Conservation (phyloP, 2,329 filamentous ascomycete species). For the Metarhizium brunneum region DNA sequence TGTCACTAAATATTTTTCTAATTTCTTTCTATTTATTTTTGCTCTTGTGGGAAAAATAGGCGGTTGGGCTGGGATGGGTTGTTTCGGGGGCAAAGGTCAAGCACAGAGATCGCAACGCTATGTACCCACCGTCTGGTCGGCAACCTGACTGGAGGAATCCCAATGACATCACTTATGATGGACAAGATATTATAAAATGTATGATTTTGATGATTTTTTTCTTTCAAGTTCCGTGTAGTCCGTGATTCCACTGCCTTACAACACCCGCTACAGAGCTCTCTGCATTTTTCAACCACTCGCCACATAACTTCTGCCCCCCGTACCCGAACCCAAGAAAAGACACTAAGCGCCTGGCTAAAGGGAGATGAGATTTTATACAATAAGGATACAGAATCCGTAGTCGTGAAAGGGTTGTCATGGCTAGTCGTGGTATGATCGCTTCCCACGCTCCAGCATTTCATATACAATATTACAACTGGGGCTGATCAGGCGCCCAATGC, state of each 20-base stretch:
- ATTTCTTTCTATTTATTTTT: too few species aligned
- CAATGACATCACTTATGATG: too few species aligned
- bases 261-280: neutral
- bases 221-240: neutral
- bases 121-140: too few species aligned
- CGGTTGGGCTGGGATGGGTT: too few species aligned
- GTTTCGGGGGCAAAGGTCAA: too few species aligned
- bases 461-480: constrained; percentile 3
- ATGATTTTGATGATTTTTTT: neutral
- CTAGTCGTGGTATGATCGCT: neutral
- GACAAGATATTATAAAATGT: neutral
- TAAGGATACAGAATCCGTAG: constrained; percentile 15
- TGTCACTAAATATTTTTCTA: too few species aligned
- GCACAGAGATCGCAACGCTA: too few species aligned
- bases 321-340: constrained; percentile 13
- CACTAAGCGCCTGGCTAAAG: constrained; percentile 27
- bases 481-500: constrained; percentile 6
- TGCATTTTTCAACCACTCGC: neutral
- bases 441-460: neutral
- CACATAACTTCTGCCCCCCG: neutral
- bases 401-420: constrained; percentile 6
- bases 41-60: too few species aligned
- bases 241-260: neutral
- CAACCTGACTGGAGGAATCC: too few species aligned
- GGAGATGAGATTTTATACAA: constrained; percentile 23